Conservation (phyloP, 176 grass and related monocot species). For the Typha latifolia region DNA sequence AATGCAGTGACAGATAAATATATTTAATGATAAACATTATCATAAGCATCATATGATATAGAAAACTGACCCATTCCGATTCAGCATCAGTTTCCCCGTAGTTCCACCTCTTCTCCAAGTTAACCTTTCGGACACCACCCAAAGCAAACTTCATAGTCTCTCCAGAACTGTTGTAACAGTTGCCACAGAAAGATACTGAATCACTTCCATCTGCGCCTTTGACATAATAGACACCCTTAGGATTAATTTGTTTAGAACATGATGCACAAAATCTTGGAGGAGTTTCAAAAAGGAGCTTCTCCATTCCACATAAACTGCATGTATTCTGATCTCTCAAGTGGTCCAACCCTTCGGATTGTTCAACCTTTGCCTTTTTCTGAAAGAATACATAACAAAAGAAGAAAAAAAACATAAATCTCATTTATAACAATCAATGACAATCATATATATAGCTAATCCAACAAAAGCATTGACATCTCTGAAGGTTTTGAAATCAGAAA, state of each 20-base stretch:
- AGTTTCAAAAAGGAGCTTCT: slow-evolving; percentile 71
- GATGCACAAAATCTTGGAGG: slow-evolving; percentile 60
- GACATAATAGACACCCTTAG: slow-evolving; percentile 63
- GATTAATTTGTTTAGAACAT: slow-evolving; percentile 74
- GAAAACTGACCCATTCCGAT: slow-evolving; percentile 69
- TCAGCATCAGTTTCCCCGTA: slow-evolving; percentile 95
- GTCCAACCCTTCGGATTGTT: slow-evolving; percentile 26
- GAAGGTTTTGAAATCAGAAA: no score
- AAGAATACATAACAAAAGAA: slow-evolving; percentile 8
- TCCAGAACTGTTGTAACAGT: slow-evolving; percentile 63
- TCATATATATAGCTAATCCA: slow-evolving; percentile 17
- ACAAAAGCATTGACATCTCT: neutral
- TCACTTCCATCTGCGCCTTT: slow-evolving; percentile 41
- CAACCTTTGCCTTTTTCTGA: slow-evolving; percentile 35
- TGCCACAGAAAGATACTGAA: slow-evolving; percentile 70
- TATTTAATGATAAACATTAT: slow-evolving; percentile 9
- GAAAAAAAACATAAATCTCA: neutral
- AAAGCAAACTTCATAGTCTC: slow-evolving; percentile 29
- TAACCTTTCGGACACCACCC: slow-evolving; percentile 31
- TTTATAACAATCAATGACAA: slow-evolving; percentile 8
- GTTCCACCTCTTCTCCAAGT: slow-evolving; percentile 49
- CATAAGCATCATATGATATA: slow-evolving; percentile 8
- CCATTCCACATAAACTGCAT: slow-evolving; percentile 79
- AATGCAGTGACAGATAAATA: slow-evolving; percentile 13
- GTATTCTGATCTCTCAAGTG: slow-evolving; percentile 28